These are phyloP conservation scores for Debaryomycetaceae sp. DNA, from an alignment of 1,139 yeast genomes.

Conservation along the genomic window DNA sequence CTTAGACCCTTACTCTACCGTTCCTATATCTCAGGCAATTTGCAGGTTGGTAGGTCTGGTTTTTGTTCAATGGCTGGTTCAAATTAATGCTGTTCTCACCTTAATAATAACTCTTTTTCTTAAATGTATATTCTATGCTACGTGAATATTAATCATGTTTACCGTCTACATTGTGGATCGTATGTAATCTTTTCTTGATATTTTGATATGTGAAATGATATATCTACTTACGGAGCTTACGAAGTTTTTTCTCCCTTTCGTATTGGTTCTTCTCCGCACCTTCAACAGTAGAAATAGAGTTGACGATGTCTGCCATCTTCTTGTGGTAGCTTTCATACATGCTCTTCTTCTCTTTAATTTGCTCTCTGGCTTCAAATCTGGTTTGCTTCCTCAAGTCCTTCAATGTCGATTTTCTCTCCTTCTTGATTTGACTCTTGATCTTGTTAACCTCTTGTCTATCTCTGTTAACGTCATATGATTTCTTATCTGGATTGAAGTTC, in stretches of 20 bases:
- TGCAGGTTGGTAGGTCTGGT: background rate
- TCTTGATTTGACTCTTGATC: conserved; percentile 80
- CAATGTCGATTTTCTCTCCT: conserved; percentile 83
- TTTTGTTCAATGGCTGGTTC: background rate
- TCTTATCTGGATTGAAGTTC: conserved; percentile 92
- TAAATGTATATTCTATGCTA: background rate
- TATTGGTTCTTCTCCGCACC: conserved; percentile 92
- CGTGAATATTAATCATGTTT: background rate
- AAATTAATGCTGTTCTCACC: background rate
- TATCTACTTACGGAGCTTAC: conserved; percentile 38
- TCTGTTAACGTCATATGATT: conserved; percentile 81
- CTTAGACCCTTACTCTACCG: background rate
- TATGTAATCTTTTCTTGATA: too few species aligned
- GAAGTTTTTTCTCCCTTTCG: conserved; percentile 75
- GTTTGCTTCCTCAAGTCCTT: conserved; percentile 90
- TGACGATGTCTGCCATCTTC: conserved; percentile 83
- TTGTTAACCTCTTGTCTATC: conserved; percentile 80
- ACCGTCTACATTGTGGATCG: background rate
- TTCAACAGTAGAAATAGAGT: conserved; percentile 85
- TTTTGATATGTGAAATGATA: too few species aligned
- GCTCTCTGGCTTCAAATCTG: conserved; percentile 82
- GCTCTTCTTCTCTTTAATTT: conserved; percentile 71
- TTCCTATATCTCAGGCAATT: background rate
- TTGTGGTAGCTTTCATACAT: conserved; percentile 79
- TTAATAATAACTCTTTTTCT: background rate